These are phyloP conservation scores for Hyaloscypha finlandica DNA, from an alignment of 495 filamentous ascomycete species.

Conservation along the genomic window DNA sequence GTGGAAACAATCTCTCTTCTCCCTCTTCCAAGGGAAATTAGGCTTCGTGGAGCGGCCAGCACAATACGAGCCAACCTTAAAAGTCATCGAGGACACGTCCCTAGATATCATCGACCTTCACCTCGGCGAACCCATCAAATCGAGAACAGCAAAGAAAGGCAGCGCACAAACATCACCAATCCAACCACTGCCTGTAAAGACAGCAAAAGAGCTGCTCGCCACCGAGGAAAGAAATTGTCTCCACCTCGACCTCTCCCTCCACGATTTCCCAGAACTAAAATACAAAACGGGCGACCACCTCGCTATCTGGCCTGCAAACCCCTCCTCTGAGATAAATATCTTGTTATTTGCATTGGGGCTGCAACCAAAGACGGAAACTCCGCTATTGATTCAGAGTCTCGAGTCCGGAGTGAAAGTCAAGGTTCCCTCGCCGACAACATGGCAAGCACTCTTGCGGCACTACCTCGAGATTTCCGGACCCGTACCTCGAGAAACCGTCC, in stretches of 20 bases:
- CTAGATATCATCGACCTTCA: slow-evolving; percentile 43
- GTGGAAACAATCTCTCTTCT: slow-evolving; percentile 28
- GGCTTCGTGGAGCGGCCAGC: slow-evolving; percentile 42
- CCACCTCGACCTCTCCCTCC: slow-evolving; percentile 25
- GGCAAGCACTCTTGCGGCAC: slow-evolving; percentile 18
- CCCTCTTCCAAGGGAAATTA: slow-evolving; percentile 39
- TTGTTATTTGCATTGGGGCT: slow-evolving; percentile 17
- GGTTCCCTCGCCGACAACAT: slow-evolving; percentile 25
- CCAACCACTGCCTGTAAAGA: slow-evolving; percentile 37
- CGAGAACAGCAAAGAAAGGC: slow-evolving; percentile 30
- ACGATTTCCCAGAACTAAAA: slow-evolving; percentile 23
- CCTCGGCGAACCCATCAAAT: slow-evolving; percentile 41
- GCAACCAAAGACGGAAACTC: slow-evolving; percentile 2
- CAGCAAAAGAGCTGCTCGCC: slow-evolving; percentile 32
- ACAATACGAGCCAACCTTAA: slow-evolving; percentile 43
- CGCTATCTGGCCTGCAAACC: slow-evolving; percentile 25
- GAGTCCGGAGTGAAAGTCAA: slow-evolving; percentile 6
- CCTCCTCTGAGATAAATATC: slow-evolving; percentile 18
- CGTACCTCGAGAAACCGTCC: slow-evolving; percentile 15
- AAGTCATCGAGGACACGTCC: slow-evolving; percentile 42
- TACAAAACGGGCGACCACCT: slow-evolving; percentile 32
- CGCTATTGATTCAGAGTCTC: slow-evolving; percentile 34
- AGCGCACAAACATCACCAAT: slow-evolving; percentile 34
- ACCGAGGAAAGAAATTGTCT: slow-evolving; percentile 20
- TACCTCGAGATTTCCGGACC: slow-evolving; percentile 29